Evolutionary conservation across 2,329 filamentous ascomycete species (phyloP).

Genomic region (Hypoxylon sp.): DNA sequence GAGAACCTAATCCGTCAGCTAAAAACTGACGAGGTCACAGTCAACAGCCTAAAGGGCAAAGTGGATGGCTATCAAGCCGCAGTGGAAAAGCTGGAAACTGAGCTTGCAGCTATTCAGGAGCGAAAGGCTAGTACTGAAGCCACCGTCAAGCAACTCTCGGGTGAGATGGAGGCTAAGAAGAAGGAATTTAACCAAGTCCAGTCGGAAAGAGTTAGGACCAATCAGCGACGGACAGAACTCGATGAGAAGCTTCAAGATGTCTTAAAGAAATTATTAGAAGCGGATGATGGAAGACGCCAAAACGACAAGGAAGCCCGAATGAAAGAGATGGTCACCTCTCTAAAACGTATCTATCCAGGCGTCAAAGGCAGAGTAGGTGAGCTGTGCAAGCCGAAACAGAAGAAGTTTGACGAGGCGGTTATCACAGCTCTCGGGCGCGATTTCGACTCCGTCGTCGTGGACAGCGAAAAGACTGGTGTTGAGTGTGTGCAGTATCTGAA

Average conservation of each 20-base stretch:
- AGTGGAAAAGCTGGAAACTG: conserved; percentile 79
- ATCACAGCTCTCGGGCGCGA: conserved; percentile 92
- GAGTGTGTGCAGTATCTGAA: conserved; percentile 96
- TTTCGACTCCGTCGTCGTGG: conserved; percentile 94
- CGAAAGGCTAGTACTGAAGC: conserved; percentile 75
- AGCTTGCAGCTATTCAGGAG: conserved; percentile 78
- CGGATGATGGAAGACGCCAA: conserved; percentile 87
- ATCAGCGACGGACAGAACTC: conserved; percentile 86
- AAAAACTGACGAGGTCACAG: conserved; percentile 92
- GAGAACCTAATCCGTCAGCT: conserved; percentile 90
- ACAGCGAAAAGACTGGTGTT: conserved; percentile 92
- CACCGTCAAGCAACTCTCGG: conserved; percentile 76
- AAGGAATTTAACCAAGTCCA: conserved; percentile 89
- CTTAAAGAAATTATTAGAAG: conserved; percentile 84
- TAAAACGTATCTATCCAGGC: conserved; percentile 92
- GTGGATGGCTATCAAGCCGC: conserved; percentile 84
- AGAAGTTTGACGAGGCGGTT: conserved; percentile 94
- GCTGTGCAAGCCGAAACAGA: conserved; percentile 95
- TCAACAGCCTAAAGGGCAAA: conserved; percentile 89
- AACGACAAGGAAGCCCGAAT: conserved; percentile 84
- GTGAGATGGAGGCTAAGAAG: conserved; percentile 89
- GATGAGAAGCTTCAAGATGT: conserved; percentile 93
- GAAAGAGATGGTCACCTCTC: conserved; percentile 85
- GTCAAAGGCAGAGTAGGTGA: conserved; percentile 92
- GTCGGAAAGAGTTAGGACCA: conserved; percentile 85